Evolutionary conservation across 768 basidiomycete species (phyloP), one percentile per base, ranked within the genome.

Genomic region (Phanerochaete sordida): DNA sequence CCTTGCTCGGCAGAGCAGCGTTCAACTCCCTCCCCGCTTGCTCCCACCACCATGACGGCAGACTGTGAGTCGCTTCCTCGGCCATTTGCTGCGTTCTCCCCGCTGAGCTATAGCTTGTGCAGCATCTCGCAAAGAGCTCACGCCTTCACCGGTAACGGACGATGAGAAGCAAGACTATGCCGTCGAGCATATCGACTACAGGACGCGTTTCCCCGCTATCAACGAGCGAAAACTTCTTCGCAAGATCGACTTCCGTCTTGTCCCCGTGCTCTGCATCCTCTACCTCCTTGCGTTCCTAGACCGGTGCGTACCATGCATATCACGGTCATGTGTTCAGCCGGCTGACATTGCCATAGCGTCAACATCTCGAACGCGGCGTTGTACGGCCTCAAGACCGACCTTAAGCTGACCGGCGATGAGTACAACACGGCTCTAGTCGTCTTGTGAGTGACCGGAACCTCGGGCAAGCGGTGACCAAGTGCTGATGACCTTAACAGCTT

Each of bases 271-370:
- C 16, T 72, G 74, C 35, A 62, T 79, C 3, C 71, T 81, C 26
- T 77, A 78, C 65, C 68, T 78, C 9, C 68, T 80, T 13, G 76
- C 77, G 19, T 79, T 79, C 70, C 71, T 80, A 19, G 73, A 73
- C 51, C 66, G 68, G 69, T 69, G 35, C 44, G 67, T 58, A 26
- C 49, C 19, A 37, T 31, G 26, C 6, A 11, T 28, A 6, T 27
- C 33, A 16, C 5, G 7, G 30, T 28, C 26, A 35, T 27, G 50
- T 27, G 35, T 53, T 30, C 31, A 21, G 45, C 33, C 16, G 11
- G 27, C 58, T 51, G 15, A 54, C 26, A 5, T 56, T 19, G 53
- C 35, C 8, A 39, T 35, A 70, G 71, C 0, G 71, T 72, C n/a
- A 72, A 72, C 57, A 70, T 72, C 33, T 69, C 71, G 16, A 72